A percentile compares a stretch with the other conserved stretches of the same genome.
Conservation (phyloP, 225 moss, liverwort and hornwort species). For the Polytrichum commune region DNA sequence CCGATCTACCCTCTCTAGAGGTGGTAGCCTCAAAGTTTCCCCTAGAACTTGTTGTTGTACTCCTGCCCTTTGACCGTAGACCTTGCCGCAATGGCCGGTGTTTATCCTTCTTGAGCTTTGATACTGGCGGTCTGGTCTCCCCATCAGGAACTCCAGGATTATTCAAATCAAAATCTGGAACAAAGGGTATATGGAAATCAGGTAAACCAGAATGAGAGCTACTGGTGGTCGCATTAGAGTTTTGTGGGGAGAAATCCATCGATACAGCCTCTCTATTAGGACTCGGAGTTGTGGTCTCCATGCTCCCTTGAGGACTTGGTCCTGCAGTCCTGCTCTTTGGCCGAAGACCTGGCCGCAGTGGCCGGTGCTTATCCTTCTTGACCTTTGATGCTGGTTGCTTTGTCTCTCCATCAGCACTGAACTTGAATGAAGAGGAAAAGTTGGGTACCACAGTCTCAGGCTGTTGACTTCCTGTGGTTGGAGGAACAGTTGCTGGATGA, state of each 20-base stretch:
- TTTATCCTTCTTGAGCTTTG: constrained; percentile 44
- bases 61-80: constrained; percentile 11
- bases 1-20: constrained; percentile 45
- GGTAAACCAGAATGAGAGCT: constrained; percentile 28
- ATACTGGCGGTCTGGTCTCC: constrained; percentile 9
- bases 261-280: constrained; percentile 46
- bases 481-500: not conserved
- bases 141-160: constrained; percentile 7
- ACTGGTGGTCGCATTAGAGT: constrained; percentile 42
- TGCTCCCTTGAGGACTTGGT: constrained; percentile 17
- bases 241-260: constrained; percentile 67
- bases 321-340: constrained; percentile 18
- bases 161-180: constrained; percentile 5
- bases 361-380: constrained; percentile 40
- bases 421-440: constrained; percentile 41
- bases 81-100: constrained; percentile 27
- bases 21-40: constrained; percentile 21
- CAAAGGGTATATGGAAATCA: constrained; percentile 24
- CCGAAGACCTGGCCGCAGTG: constrained; percentile 26
- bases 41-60: constrained; percentile 21
- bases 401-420: constrained; percentile 40
- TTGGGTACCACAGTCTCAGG: constrained; percentile 14
- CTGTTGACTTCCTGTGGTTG: constrained; percentile 4
- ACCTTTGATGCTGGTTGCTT: constrained; percentile 21
- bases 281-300: constrained; percentile 24